Evolutionary conservation across 2,329 filamentous ascomycete genomes (phyloP), one percentile per base, ranked within the genome.

Genomic region (Xylaria digitata): DNA sequence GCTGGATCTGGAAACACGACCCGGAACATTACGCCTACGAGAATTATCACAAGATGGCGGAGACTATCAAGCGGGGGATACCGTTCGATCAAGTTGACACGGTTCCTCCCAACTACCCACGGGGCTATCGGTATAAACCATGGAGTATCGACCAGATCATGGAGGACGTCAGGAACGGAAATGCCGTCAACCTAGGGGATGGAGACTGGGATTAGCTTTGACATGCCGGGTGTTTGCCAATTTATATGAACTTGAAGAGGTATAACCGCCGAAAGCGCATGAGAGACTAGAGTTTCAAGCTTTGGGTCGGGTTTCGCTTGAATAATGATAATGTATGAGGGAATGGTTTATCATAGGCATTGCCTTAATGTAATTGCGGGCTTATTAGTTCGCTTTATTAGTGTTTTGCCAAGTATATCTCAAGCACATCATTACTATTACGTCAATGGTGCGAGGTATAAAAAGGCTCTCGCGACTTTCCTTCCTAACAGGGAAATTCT

Each of bases 81-180:
- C 70, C 74, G 0, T 76, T 76, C 23, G 73, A 75, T 40, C 60
- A 76, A 42, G 73, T 76, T 5, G 72, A 74, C n/a, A 72, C 63
- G 32, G 65, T 78, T 17, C 74, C 75, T 17, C 76, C 76, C 6
- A 80, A 80, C 67, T 77, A 78, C 55, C 78, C 78, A 0, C 71
- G 74, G 2, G 78, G 78, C 1, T 77, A 79, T 61, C 75, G 71
- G 26, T 80, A 78, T 65, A 70, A 79, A 71, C 77, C 79, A 3
- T 83, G 81, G 81, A 80, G 75, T 56, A 81, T 82, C 61, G 80
- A 81, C 37, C 67, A 80, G 58, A 79, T 82, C 54, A 79, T 81
- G 72, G 77, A 78, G 11, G 76, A 78, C 52, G 76, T 80, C 66
- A 71, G 71, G 21, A 74, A 75, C 2, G 77, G 76, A 5, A 76